Evolutionary conservation across 192 early-diverging fungal species (phyloP).

Genomic region (Diversispora epigaea): DNA sequence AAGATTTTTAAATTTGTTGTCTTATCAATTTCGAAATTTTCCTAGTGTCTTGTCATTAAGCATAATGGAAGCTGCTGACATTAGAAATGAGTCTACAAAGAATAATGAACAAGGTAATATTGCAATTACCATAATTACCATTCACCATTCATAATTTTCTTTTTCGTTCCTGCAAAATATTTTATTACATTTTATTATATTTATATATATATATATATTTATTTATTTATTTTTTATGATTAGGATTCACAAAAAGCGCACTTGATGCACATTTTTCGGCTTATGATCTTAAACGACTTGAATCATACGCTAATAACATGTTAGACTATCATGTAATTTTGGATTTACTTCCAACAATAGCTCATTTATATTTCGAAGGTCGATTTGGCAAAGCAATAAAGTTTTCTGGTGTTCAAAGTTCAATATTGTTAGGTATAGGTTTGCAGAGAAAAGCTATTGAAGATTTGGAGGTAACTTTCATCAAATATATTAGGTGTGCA

Average conservation of each 20-base stretch:
- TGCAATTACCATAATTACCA: neutral
- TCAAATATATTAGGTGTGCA: neutral
- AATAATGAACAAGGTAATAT: neutral
- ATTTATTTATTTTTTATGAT: neutral
- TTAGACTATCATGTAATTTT: conserved; percentile 97
- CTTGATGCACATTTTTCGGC: conserved; percentile 59
- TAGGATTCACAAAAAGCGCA: conserved; percentile 34
- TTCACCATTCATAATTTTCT: neutral
- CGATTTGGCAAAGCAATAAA: conserved; percentile 59
- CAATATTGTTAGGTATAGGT: conserved; percentile 84
- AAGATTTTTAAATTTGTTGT: conserved; percentile 84
- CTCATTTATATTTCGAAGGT: conserved; percentile 75
- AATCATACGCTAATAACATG: conserved; percentile 94
- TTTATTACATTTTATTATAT: too few relatives aligned
- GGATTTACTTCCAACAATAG: conserved; percentile 84
- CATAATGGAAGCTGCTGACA: conserved; percentile 76
- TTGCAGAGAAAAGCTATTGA: conserved; percentile 92
- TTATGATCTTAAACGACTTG: conserved; percentile 93
- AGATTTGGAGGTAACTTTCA: conserved; percentile 58
- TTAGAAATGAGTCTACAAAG: conserved; percentile 42
- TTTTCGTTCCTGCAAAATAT: too few relatives aligned
- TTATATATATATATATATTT: too few relatives aligned
- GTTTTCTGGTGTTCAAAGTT: conserved; percentile 83
- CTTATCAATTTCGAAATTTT: conserved; percentile 87
- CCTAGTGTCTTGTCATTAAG: conserved; percentile 75